These are phyloP conservation scores for Candida gorgasii DNA, from an alignment of 805 yeast species.

Conservation along the genomic window DNA sequence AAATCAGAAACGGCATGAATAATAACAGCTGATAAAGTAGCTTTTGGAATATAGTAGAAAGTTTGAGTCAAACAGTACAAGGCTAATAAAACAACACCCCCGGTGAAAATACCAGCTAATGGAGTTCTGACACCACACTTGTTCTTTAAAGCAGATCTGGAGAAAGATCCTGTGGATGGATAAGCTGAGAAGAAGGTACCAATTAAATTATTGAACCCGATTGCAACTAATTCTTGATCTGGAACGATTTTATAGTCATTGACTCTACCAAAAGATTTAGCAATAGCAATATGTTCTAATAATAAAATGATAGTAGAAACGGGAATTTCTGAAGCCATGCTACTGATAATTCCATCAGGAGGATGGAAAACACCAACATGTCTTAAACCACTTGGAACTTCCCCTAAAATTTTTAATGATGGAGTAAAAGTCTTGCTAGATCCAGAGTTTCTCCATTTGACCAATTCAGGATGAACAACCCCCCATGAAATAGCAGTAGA, in stretches of 20 bases:
- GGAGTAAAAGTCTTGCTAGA: constrained; percentile 34
- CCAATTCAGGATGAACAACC: constrained; percentile 51
- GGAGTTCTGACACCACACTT: constrained; percentile 97
- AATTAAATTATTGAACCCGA: constrained; percentile 85
- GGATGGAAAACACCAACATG: constrained; percentile 73
- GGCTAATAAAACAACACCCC: constrained; percentile 84
- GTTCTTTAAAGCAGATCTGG: constrained; percentile 90
- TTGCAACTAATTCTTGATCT: constrained; percentile 91
- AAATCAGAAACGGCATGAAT: constrained; percentile 92
- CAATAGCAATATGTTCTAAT: constrained; percentile 89
- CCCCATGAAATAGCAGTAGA: constrained; percentile 85
- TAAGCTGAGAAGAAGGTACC: constrained; percentile 93
- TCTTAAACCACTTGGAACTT: constrained; percentile 78
- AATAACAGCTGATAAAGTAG: constrained; percentile 82
- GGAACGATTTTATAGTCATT: constrained; percentile 90
- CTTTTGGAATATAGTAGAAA: constrained; percentile 88
- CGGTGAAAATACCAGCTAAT: constrained; percentile 87
- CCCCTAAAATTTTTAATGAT: constrained; percentile 65
- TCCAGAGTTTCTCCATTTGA: constrained; percentile 25
- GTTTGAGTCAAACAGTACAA: constrained; percentile 80
- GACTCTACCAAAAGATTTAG: constrained; percentile 90
- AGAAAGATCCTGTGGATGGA: constrained; percentile 95
- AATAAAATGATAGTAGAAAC: constrained; percentile 81
- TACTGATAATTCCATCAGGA: constrained; percentile 57
- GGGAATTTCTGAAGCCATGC: constrained; percentile 77